Evolutionary conservation across 495 filamentous ascomycete species (phyloP), one percentile per base, ranked within the genome.

Genomic region (Haplographium delicatum): DNA sequence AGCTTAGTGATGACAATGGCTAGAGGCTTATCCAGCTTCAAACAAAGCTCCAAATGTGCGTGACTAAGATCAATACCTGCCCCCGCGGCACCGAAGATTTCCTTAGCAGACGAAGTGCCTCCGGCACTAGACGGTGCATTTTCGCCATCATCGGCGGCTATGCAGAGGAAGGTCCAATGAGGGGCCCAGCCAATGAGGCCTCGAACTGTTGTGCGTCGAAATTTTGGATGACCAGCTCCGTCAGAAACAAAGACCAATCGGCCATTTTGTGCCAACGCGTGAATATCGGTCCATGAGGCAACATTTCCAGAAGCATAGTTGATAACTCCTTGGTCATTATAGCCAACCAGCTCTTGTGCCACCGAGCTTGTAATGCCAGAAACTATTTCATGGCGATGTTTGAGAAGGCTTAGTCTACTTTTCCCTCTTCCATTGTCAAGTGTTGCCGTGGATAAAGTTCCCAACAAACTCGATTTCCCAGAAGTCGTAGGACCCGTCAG

Each of bases 171-270:
- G 5, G 88, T 89, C 80, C 46, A 58, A 62, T 98, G 91, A 18
- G 93, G 93, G 18, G 88, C 89, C 90, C 93, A 98, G 44, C 91
- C 90, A 39, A 98, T 72, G n/a, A 97, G 70, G 0, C 89, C 88
- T 44, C 91, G 76, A 25, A 97, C 71, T 4, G 85, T 90, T 1
- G 94, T 96, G 49, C 91, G 82, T 33, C 89, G 74, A 66, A 89
- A 97, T 28, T 88, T 80, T 5, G 88, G 82, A 47, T 93, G 87
- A 1, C 93, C 93, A 2, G 93, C 91, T 27, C 91, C 90, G 62
- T 98, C 93, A 0, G 89, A 85, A 9, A 96, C 64, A 50, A 96
- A 88, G 9, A 90, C 87, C 4, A 98, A 67, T 42, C 94, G 83
- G 37, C 59, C 59, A 30, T 50, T 44, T 15, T 86, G 88, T 18